Evolutionary conservation across 805 yeast genomes (phyloP), one percentile per base, ranked within the genome.

Genomic region (Yamadazyma endophytica): DNA sequence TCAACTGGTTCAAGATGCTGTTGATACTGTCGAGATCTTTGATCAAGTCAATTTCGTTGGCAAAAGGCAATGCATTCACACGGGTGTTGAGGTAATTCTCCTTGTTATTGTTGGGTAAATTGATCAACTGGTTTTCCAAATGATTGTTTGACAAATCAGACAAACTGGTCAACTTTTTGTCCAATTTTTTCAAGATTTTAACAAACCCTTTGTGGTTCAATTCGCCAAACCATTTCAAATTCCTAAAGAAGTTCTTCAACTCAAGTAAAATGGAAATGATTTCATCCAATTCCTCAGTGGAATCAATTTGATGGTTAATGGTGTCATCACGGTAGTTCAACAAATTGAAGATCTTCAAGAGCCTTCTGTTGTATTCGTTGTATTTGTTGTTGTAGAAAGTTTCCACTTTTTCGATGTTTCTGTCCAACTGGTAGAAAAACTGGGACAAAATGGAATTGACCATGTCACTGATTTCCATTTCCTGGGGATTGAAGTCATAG

Each of bases 191-290:
- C 50, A 90, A 65, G 42, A 90, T 90, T 61, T 89, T 89, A 32
- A 79, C 73, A 46, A 88, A 84, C 0, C 96, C 97, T 39, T 94
- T 77, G 50, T 82, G 85, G 64, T 89, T 89, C 47, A 89, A 74
- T 50, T 90, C 97, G 15, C 94, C 94, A 54, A 75, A 89, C 96
- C 97, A 90, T 54, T 85, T 88, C 51, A 89, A 66, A 56, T 88
- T 88, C 35, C 96, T 70, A 39, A 83, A 75, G 37, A 77, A 77
- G 12, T 82, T 70, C 28, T 95, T 70, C 32, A 87, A 64, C 54
- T 88, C 96, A 14, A 87, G 64, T 22, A 89, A 60, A 13, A 87
- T 79, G 14, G 56, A 45, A 26, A 62, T 52, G 15, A 64, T 52
- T 42, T 65, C 71, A 32, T 65, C 69, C 32, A 61, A 46, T 39